Base-by-base conservation (phyloP, 2,329 filamentous ascomycete genomes). In the Amesomyces nigricolor region DNA sequence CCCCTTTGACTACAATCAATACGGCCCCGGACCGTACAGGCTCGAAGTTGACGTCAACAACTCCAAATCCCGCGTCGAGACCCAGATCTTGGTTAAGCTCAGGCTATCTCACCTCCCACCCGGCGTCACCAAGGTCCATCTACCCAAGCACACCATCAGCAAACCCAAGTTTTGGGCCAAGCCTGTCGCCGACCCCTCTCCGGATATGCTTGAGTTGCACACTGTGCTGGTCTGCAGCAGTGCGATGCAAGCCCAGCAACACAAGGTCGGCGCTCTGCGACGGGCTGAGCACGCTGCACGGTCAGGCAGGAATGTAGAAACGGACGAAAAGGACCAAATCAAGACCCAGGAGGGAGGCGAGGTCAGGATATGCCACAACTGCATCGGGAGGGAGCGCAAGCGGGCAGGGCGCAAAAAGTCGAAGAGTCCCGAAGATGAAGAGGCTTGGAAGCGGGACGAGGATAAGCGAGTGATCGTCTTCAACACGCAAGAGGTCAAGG, bases 81-180 rank as follows among this genome's bases (percentile, higher is more conserved):
- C 94, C 0, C 94, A 97, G 68, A 96, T 97, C 63, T 89, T 88
- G 8, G 89, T 96, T 63, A 86, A 86, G 65, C 79, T 97, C 71
- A 87, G 85, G 0, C 72, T 97, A 39, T 86, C 84, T 55, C 84
- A 88, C 17, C 75, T 95, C 46, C 91, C 91, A 1, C 74, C 78
- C 0, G 87, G 87, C 10, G 82, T 91, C 55, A 88, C 86, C 61
- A 89, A 87, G 67, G 75, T 97, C 49, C 91, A 95, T 66, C 80
- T 99, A 14, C 94, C 92, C 4, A 84, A 87, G 3, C 86, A 96
- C 67, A 95, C 90, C 0, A 94, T 99, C 53, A 94, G 91, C 17
- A 97, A 97, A 69, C 89, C 91, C 6, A 97, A 97, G 71, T 79
- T 96, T 22, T 78, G 95, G 44, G 83, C 88, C 2, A 95, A 91